Percentiles rank a stretch among this genome's conserved stretches.
Conservation (phyloP, 768 basidiomycete genomes). For the Phanerochaete sordida region DNA sequence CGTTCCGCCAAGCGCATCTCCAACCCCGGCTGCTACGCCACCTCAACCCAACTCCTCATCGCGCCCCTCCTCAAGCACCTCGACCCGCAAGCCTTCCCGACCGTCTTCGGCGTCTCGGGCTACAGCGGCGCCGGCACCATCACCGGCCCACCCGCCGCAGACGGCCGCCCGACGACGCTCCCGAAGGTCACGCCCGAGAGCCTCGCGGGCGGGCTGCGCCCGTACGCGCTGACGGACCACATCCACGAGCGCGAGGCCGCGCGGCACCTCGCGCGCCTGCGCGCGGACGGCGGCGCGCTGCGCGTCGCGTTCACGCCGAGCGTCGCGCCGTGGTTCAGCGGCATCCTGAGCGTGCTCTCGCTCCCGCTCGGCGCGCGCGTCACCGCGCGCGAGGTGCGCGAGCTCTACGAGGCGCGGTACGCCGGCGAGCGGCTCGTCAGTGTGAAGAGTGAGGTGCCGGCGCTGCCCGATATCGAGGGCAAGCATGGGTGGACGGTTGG, state of each 20-base stretch:
- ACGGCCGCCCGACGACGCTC: slow-evolving; percentile 68
- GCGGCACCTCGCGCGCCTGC: slow-evolving; percentile 68
- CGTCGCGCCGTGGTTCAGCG: slow-evolving; percentile 94
- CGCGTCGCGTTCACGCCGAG: slow-evolving; percentile 83
- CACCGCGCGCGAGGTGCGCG: slow-evolving; percentile 66
- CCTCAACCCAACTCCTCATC: slow-evolving; percentile 86
- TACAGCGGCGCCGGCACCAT: slow-evolving; percentile 95
- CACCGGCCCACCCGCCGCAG: slow-evolving; percentile 54
- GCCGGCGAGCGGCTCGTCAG: slow-evolving; percentile 66
- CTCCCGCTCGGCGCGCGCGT: slow-evolving; percentile 71
- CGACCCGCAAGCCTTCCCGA: slow-evolving; percentile 57
- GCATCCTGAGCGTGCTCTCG: slow-evolving; percentile 85
- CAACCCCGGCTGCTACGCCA: slow-evolving; percentile 98
- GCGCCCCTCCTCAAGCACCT: slow-evolving; percentile 83
- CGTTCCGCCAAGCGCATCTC: slow-evolving; percentile 80
- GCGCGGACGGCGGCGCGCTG: slow-evolving; percentile 30
- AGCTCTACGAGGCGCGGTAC: slow-evolving; percentile 79
- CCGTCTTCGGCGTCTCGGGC: slow-evolving; percentile 90
- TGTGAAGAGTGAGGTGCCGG: slow-evolving; percentile 67
- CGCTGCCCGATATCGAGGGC: slow-evolving; percentile 69
- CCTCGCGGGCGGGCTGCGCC: slow-evolving; percentile 70
- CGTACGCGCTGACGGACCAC: slow-evolving; percentile 93
- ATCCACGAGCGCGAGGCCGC: slow-evolving; percentile 98
- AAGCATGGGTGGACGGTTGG: slow-evolving; percentile 91
- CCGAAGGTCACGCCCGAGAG: slow-evolving; percentile 81